A percentile compares a stretch with the other conserved stretches of the same genome.
Evolutionary conservation across 345 rosid genomes (phyloP).

Genomic region (Punica granatum): DNA sequence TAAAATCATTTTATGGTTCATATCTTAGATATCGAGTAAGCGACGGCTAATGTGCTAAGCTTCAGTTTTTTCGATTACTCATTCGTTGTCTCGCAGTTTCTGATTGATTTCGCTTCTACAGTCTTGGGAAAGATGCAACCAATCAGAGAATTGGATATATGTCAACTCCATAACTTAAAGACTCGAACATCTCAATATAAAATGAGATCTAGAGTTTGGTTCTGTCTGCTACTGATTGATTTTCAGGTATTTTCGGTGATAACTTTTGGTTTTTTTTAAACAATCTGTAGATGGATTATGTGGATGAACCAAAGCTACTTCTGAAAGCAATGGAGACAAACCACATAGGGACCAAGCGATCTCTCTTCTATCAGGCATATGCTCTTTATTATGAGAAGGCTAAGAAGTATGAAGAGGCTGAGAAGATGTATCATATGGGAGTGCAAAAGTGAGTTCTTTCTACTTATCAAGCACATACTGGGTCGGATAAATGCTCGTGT

Average conservation of each 20-base stretch:
- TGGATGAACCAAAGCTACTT: slow-evolving; percentile 68
- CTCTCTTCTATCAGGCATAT: slow-evolving; percentile 86
- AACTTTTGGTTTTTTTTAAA: background rate
- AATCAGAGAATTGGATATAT: background rate
- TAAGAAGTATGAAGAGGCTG: slow-evolving; percentile 79
- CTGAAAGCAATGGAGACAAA: slow-evolving; percentile 71
- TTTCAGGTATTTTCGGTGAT: background rate
- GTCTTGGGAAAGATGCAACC: background rate
- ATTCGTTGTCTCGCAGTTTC: no score
- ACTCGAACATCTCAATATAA: no score
- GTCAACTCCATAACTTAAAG: background rate
- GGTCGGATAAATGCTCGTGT: background rate
- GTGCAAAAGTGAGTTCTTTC: slow-evolving; percentile 58
- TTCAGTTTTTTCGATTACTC: background rate
- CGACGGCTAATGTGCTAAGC: background rate
- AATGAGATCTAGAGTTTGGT: background rate
- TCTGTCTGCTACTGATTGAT: background rate
- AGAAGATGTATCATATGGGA: slow-evolving; percentile 78
- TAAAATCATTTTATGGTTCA: background rate
- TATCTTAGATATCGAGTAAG: background rate
- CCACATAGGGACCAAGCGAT: slow-evolving; percentile 51
- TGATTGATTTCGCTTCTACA: no score
- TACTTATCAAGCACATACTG: background rate
- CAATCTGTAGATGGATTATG: slow-evolving; percentile 79
- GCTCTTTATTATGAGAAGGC: slow-evolving; percentile 82